Evolutionary conservation across 257 asterid species (phyloP), one percentile per base, ranked within the genome.

Genomic region (Plantago elongata): DNA sequence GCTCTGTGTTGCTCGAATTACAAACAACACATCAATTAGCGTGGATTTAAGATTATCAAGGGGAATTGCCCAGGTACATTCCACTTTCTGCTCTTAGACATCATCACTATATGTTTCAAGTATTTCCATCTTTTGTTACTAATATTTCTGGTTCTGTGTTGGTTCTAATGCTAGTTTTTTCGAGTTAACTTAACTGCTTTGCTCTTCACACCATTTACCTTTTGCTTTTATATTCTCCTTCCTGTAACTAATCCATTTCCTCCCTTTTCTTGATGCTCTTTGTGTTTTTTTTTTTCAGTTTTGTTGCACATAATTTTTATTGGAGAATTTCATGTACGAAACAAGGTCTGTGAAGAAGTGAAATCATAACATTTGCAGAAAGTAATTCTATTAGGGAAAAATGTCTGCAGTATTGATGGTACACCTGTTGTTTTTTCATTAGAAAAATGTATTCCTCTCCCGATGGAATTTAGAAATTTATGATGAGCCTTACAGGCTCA

Each of bases 21-120:
- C 89, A 57, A 86, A 86, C 82, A 84, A 84, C 79, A 89, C 81
- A 69, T 89, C 99, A 27, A 87, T 89, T 74, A 92, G 83, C 74
- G 89, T 92, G 65, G 99, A 92, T 76, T 86, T 92, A 72, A 86
- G 99, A 79, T 78, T 92, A 69, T 89, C 99, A 56, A 84, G 97
- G 84, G 99, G 96, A 75, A 89, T 92, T 60, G 90, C 96, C 45
- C 95, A 89, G 96, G 99, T 92, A 76, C 58, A 65, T 68, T 50
- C 45, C 68, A 13, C 54, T 60, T 69, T 58, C 14, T 59, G 52
- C 18, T 68, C 59, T 55, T 69, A n/a, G 72, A 27, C 57, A 40
- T 60, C 14, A 57, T 18, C 54, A 37, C 49, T 42, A 38, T 11
- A 52, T 30, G 45, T 69, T 46, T 54, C 45, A 55, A 58, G 69